A percentile compares a stretch with the other conserved stretches of the same genome.
These are phyloP conservation scores for Voacanga thouarsii DNA, from an alignment of 257 asterid species.

Conservation along the genomic window DNA sequence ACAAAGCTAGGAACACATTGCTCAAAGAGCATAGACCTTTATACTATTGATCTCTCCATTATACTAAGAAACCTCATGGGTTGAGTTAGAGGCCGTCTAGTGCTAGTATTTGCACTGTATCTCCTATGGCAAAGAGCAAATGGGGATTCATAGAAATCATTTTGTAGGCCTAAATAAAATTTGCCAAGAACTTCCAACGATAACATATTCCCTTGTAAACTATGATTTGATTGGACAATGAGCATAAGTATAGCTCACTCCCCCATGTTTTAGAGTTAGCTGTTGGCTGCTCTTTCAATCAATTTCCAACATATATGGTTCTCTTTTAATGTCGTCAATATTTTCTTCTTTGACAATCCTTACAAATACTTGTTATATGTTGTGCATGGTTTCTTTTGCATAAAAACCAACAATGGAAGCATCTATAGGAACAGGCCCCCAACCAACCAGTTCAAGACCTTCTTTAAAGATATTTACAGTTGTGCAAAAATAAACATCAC, in stretches of 20 bases:
- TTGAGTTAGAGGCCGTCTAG: constrained; percentile 98
- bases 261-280: no score
- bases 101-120: constrained; percentile 96
- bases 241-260: no score
- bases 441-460: constrained; percentile 96
- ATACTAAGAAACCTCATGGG: constrained; percentile 99
- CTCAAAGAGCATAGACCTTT: constrained; percentile 49
- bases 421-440: constrained; percentile 96
- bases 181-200: no score
- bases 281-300: no score
- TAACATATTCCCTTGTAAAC: no score
- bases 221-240: no score
- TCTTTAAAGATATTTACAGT: constrained; percentile 62
- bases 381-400: constrained; percentile 78
- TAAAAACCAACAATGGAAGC: constrained; percentile 72
- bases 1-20: constrained; percentile 1
- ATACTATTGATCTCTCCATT: constrained; percentile 99
- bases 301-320: no score
- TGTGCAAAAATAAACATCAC: constrained; percentile 41
- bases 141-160: no score
- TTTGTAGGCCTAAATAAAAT: no score
- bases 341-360: no score
- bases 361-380: no score
- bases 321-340: no score
- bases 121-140: constrained; percentile 96